Evolutionary conservation across 306 rosid species (phyloP).

Genomic region (Vicia faba): DNA sequence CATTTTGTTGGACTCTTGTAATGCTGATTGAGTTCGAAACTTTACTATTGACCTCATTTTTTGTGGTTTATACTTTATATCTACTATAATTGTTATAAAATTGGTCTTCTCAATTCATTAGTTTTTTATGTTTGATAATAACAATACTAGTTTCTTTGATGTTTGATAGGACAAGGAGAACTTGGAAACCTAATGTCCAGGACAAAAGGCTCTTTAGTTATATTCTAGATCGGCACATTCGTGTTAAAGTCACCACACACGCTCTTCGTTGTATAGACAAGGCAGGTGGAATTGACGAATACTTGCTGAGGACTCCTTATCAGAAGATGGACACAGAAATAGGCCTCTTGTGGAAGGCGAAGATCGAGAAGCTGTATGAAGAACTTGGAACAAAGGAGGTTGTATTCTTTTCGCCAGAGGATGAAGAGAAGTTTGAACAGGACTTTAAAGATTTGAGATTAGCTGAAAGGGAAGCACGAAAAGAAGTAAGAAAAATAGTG

Average conservation of each 20-base stretch:
- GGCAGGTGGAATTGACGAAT: constrained; percentile 94
- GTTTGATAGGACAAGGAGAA: constrained; percentile 71
- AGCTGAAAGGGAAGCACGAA: constrained; percentile 59
- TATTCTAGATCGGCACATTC: constrained; percentile 78
- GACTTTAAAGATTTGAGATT: constrained; percentile 67
- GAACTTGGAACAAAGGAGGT: constrained; percentile 73
- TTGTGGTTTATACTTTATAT: constrained; percentile 16
- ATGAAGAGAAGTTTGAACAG: constrained; percentile 66
- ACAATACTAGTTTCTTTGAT: neutral
- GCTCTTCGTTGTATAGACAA: constrained; percentile 94
- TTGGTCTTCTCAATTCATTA: constrained; percentile 16
- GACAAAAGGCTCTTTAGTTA: constrained; percentile 93
- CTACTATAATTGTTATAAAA: constrained; percentile 6
- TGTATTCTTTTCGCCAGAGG: constrained; percentile 71
- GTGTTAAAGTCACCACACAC: constrained; percentile 86
- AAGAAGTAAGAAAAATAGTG: constrained; percentile 62
- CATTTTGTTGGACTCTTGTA: constrained; percentile 20
- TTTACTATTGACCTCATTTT: neutral
- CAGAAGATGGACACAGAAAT: constrained; percentile 88
- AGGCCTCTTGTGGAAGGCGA: constrained; percentile 89
- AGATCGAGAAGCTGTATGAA: constrained; percentile 75
- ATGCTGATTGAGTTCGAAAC: constrained; percentile 21
- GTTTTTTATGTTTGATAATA: constrained; percentile 26
- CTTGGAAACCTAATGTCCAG: constrained; percentile 95
- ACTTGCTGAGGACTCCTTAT: constrained; percentile 90